A percentile compares a stretch with the other conserved stretches of the same genome.
Conservation (phyloP, 306 rosid genomes). For the Cicer judaicum region DNA sequence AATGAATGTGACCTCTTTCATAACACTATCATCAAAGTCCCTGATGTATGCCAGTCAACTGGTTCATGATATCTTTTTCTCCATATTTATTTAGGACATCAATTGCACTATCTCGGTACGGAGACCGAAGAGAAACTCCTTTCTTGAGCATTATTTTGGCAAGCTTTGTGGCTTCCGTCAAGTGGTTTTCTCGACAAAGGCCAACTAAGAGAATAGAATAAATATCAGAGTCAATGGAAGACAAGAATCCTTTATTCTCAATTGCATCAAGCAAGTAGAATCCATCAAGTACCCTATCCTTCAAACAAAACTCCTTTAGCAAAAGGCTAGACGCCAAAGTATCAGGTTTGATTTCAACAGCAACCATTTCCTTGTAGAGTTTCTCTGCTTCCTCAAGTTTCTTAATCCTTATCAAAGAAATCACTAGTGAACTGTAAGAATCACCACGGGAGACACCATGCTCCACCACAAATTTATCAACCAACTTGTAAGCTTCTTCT, state of each 20-base stretch:
- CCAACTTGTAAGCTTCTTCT: conserved; percentile 67
- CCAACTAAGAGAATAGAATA: conserved; percentile 67
- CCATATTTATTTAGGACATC: conserved; percentile 57
- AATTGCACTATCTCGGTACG: conserved; percentile 46
- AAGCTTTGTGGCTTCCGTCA: conserved; percentile 63
- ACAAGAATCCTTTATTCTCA: conserved; percentile 55
- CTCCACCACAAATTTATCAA: conserved; percentile 58
- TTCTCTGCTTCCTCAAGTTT: conserved; percentile 68
- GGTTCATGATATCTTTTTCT: conserved; percentile 59
- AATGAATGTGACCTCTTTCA: conserved; percentile 25
- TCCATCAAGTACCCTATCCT: conserved; percentile 62
- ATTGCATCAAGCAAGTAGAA: conserved; percentile 68
- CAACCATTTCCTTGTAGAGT: conserved; percentile 70
- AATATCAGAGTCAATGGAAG: conserved; percentile 67
- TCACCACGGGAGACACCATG: conserved; percentile 63
- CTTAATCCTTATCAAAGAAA: conserved; percentile 59
- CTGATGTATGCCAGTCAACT: conserved; percentile 38
- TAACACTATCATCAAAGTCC: conserved; percentile 26
- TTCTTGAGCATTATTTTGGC: conserved; percentile 69
- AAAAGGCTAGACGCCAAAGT: conserved; percentile 67
- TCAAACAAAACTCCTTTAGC: conserved; percentile 64
- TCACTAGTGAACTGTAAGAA: conserved; percentile 72
- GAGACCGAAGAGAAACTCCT: conserved; percentile 56
- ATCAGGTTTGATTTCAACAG: conserved; percentile 58
- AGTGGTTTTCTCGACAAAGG: conserved; percentile 61